Percentiles rank a stretch among this genome's conserved stretches.
phyloP scores from a whole-genome alignment of 1,284 basidiomycete genomes.

The Golubevia pallescens region DNA sequence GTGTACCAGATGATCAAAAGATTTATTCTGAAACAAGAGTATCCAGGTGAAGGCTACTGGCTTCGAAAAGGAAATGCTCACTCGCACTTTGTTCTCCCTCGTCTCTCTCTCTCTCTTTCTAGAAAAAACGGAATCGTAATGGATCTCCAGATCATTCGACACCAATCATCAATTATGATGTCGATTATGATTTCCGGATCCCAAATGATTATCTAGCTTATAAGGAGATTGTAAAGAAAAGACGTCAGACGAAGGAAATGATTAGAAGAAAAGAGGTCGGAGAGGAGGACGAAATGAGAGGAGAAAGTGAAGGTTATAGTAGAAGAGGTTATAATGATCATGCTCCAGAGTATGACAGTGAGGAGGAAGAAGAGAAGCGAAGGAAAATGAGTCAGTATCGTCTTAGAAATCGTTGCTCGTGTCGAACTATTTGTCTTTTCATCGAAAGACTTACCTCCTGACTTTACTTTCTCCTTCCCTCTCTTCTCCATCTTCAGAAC shows the following conservation, averaged over 20 bases:
- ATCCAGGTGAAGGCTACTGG: no score
- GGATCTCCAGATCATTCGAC: conserved; percentile 17
- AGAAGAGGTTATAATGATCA: background rate
- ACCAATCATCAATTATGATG: conserved; percentile 25
- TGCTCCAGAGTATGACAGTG: conserved; percentile 7
- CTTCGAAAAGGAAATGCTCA: no score
- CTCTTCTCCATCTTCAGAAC: background rate
- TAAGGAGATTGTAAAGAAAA: conserved; percentile 30
- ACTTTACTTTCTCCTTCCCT: background rate
- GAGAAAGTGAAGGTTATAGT: background rate
- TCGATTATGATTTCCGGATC: conserved; percentile 47
- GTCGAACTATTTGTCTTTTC: background rate
- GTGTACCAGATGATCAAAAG: conserved; percentile 1
- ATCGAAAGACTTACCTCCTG: background rate
- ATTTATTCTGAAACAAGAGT: no score
- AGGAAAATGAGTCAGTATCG: background rate
- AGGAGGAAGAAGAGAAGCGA: conserved; percentile 15
- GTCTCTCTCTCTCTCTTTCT: conserved; percentile 3
- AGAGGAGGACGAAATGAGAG: conserved; percentile 7
- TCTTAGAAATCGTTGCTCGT: background rate
- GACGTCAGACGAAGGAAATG: conserved; percentile 18
- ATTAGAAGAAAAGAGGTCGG: background rate
- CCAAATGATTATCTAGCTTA: conserved; percentile 54
- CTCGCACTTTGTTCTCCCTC: no score
- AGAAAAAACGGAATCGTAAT: conserved; percentile 25